These are phyloP conservation scores for Mucor velutinosus DNA, from an alignment of 371 early-diverging fungal species.

Conservation along the genomic window DNA sequence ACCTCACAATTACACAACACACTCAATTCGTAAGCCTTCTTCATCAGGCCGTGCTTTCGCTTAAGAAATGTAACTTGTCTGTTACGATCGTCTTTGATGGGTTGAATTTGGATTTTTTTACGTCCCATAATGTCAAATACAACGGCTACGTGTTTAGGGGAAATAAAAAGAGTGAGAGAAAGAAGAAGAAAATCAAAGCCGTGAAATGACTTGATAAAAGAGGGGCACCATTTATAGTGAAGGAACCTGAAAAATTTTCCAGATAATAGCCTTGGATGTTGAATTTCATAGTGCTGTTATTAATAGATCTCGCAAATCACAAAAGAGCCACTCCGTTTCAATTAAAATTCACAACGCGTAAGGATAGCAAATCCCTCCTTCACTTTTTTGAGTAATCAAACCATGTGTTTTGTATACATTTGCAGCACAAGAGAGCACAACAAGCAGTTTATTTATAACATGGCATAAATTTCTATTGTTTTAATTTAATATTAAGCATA, in stretches of 20 bases:
- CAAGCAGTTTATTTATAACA: not conserved
- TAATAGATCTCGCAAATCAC: not conserved
- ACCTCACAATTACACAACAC: constrained; percentile 98
- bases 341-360: not conserved
- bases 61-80: constrained; percentile 94
- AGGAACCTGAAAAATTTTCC: constrained; percentile 1
- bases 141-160: not conserved
- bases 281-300: not conserved
- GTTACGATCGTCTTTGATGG: constrained; percentile 93
- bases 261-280: not conserved
- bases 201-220: not conserved
- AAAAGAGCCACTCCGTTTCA: not conserved
- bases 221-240: not conserved
- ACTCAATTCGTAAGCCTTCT: constrained; percentile 98
- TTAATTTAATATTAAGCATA: not conserved
- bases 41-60: constrained; percentile 98
- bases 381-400: not conserved
- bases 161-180: not conserved
- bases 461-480: not conserved
- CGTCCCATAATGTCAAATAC: constrained; percentile 74
- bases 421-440: not conserved
- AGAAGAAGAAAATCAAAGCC: not conserved
- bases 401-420: constrained; percentile 2
- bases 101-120: constrained; percentile 95
- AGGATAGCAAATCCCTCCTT: not conserved